Percentiles rank a stretch among this genome's conserved stretches.
These are phyloP conservation scores for Pouteria glomerata DNA, from an alignment of 148 eudicot species.

Conservation along the genomic window DNA sequence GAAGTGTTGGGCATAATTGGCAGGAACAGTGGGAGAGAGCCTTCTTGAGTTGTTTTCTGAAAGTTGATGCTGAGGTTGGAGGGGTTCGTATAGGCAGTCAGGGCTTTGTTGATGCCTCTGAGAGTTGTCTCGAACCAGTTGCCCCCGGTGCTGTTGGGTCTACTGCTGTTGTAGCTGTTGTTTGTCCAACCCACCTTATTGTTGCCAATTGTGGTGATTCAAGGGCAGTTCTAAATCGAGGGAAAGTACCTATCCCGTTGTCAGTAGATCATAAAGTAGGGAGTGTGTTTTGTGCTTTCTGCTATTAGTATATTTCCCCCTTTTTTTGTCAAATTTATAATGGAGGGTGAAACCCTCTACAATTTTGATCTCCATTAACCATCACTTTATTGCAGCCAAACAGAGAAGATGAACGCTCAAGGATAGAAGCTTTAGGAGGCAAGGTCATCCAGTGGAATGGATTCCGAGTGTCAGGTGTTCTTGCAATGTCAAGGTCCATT, in stretches of 20 bases:
- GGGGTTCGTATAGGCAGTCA: conserved; percentile 18
- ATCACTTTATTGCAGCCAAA: conserved; percentile 35
- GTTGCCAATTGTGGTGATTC: conserved; percentile 61
- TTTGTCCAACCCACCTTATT: conserved; percentile 41
- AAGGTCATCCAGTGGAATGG: conserved; percentile 57
- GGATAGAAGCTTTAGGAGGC: conserved; percentile 60
- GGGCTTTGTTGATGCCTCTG: conserved; percentile 13
- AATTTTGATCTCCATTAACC: not conserved
- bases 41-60: conserved; percentile 38
- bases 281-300: not conserved
- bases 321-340: not conserved
- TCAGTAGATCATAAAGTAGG: conserved; percentile 60
- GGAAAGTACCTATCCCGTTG: conserved; percentile 42
- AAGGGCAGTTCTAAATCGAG: conserved; percentile 61
- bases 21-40: conserved; percentile 39
- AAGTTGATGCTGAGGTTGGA: conserved; percentile 53
- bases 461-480: conserved; percentile 59
- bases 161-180: conserved; percentile 54
- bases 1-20: conserved; percentile 20
- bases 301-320: not conserved
- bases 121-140: conserved; percentile 28
- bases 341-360: not conserved
- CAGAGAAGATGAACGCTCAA: conserved; percentile 50
- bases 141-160: conserved; percentile 60
- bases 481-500: conserved; percentile 65